Evolutionary conservation across 2,329 filamentous ascomycete genomes (phyloP).

Genomic region (Lachnellula willkommii): DNA sequence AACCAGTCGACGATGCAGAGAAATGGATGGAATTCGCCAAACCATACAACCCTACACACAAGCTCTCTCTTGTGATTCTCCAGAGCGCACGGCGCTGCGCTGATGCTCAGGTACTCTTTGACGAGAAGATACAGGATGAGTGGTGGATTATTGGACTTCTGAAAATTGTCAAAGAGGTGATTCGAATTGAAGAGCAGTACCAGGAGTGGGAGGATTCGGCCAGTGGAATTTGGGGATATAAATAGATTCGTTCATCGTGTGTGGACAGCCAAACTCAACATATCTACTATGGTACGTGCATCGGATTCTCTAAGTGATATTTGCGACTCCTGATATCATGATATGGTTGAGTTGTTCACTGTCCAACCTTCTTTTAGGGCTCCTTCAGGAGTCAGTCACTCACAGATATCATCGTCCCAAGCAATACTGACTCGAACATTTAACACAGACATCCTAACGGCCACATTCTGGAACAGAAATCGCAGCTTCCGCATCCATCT

Average conservation of each 20-base stretch:
- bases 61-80: not conserved
- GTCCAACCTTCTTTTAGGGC: too few species aligned
- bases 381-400: too few species aligned
- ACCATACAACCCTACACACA: not conserved
- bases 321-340: too few species aligned
- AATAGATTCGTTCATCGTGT: not conserved
- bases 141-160: not conserved
- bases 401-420: too few species aligned
- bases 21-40: not conserved
- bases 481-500: not conserved
- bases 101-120: not conserved
- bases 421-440: not conserved
- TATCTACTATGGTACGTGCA: too few species aligned
- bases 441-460: not conserved
- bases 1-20: not conserved
- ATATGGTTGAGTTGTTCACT: too few species aligned
- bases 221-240: not conserved
- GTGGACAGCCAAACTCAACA: not conserved
- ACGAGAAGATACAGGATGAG: not conserved
- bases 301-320: too few species aligned
- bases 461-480: not conserved
- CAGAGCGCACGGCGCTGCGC: not conserved
- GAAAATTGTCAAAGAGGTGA: not conserved
- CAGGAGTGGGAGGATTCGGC: not conserved
- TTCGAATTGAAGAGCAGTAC: not conserved